Conservation (phyloP, 1,139 yeast species). For the Geotrichum klebahnii region DNA sequence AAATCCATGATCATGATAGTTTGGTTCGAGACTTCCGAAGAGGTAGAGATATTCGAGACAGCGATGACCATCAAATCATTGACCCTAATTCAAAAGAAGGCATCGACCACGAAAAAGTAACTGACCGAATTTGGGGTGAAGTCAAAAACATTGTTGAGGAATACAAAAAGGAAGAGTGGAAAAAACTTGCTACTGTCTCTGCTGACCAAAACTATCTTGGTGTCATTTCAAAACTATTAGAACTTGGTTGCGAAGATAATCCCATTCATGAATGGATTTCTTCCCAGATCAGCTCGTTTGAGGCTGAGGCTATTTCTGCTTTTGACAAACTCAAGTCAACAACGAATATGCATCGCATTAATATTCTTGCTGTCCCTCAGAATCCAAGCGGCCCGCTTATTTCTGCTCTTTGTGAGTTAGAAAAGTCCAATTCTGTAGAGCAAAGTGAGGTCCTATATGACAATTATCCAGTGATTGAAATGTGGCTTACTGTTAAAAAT, state of each 20-base stretch:
- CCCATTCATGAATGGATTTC: slow-evolving; percentile 64
- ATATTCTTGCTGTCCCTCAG: slow-evolving; percentile 33
- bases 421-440: slow-evolving; percentile 16
- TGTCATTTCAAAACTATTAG: slow-evolving; percentile 56
- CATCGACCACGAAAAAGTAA: slow-evolving; percentile 31
- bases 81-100: slow-evolving; percentile 11
- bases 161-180: slow-evolving; percentile 63
- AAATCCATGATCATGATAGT: slow-evolving; percentile 62
- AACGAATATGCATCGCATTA: slow-evolving; percentile 37
- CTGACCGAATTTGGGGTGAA: slow-evolving; percentile 59
- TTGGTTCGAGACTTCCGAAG: slow-evolving; percentile 65
- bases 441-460: slow-evolving; percentile 38
- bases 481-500: slow-evolving; percentile 52
- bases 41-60: slow-evolving; percentile 45
- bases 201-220: slow-evolving; percentile 50
- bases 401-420: slow-evolving; percentile 23
- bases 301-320: slow-evolving; percentile 41
- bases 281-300: slow-evolving; percentile 45
- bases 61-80: slow-evolving; percentile 23
- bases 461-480: slow-evolving; percentile 47
- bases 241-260: slow-evolving; percentile 55
- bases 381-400: slow-evolving; percentile 28
- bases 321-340: slow-evolving; percentile 39
- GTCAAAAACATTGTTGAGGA: slow-evolving; percentile 61
- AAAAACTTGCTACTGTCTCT: slow-evolving; percentile 47